These are phyloP conservation scores for Pulicaria dysenterica DNA, from an alignment of 129 eudicot species.

Conservation along the genomic window DNA sequence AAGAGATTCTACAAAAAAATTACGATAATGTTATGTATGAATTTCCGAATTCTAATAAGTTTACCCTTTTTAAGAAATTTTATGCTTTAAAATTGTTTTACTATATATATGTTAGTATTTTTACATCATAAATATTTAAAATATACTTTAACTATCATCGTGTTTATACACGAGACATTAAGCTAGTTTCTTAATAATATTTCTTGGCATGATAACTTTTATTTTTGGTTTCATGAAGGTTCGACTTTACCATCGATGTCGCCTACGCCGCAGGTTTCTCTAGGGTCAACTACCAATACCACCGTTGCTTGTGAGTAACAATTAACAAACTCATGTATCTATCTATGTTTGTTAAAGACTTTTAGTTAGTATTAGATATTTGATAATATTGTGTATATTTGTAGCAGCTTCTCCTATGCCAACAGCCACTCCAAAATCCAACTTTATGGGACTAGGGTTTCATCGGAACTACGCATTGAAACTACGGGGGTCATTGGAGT, in stretches of 20 bases:
- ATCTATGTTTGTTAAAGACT: background rate
- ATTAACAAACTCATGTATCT: background rate
- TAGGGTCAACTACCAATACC: constrained; percentile 35
- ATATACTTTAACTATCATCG: too few relatives aligned
- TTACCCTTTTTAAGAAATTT: too few relatives aligned
- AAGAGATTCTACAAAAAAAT: too few relatives aligned
- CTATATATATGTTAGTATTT: too few relatives aligned
- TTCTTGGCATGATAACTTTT: background rate
- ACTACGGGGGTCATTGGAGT: constrained; percentile 15
- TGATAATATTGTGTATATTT: background rate
- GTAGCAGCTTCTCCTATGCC: constrained; percentile 34
- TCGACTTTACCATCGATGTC: constrained; percentile 28
- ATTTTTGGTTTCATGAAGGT: constrained; percentile 19
- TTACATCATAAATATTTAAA: too few relatives aligned
- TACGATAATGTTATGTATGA: too few relatives aligned
- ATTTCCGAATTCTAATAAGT: too few relatives aligned
- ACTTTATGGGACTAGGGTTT: constrained; percentile 30
- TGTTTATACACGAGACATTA: too few relatives aligned
- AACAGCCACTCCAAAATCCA: constrained; percentile 17
- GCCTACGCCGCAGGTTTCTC: constrained; percentile 39
- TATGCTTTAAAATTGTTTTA: too few relatives aligned
- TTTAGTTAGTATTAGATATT: background rate
- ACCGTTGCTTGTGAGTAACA: constrained; percentile 37
- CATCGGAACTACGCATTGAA: constrained; percentile 23
- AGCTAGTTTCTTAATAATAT: background rate